Base-by-base conservation (phyloP, 73 alveolate species). In the Paramecium octaurelia region DNA sequence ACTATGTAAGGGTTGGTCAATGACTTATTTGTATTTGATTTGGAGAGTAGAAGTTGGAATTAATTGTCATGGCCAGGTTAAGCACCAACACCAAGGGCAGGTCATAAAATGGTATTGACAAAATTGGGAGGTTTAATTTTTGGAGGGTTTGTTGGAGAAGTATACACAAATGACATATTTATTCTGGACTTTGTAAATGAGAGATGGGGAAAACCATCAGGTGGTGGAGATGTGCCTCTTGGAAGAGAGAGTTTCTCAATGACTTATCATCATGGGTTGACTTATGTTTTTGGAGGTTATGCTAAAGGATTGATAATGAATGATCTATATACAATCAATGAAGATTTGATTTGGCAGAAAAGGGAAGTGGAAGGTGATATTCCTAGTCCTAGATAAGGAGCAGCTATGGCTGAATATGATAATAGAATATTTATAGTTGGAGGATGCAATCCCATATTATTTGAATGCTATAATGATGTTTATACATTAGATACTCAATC, bases 181-280 rank as follows among this genome's bases (percentile, higher is more conserved):
- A 70, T 89, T 44, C 60, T 89, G 35, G 94, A 89, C 73, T 44
- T 89, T 38, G 92, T 89, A n/a, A 89, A 89, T 71, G 50, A 70
- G 12, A 89, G 94, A 89, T 89, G 94, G 94, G 94, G 86, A 8
- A 89, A 89, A 64, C 94, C 94, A 34, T 24, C 88, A 5, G 58
- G 75, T 2, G 88, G 88, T 44, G 94, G 94, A 48, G 94, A 89
- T 24, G 44, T 83, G 6, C 94, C 94, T 27, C n/a, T 58, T n/a
- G 92, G 92, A 7, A 89, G 94, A 89, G 94, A 89, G 23, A 89
- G 88, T 89, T 71, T 70, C 20, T 40, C 85, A 4, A 89, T 89
- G 94, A 44, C 58, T 40, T 73, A 70, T 35, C 92, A 83, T 71
- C 92, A 89, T 89, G 70, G 85, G 2, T n/a, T 36, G 29, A 35